phyloP scores from a whole-genome alignment of 2,329 filamentous ascomycete genomes.

The Scedosporium minutisporum region DNA sequence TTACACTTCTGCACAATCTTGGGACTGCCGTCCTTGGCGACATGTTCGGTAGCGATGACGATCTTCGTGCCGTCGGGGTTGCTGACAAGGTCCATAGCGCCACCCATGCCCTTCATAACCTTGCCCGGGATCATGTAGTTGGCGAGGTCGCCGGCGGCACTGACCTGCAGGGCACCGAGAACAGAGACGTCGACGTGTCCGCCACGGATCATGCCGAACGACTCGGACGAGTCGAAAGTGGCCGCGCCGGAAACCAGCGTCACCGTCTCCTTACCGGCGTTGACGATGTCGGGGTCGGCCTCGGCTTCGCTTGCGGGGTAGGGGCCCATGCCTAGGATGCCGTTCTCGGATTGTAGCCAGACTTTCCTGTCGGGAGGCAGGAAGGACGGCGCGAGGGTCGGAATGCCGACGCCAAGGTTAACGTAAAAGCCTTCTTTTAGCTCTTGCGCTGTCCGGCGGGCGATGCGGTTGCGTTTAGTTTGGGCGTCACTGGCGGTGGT shows the following conservation, averaged over 20 bases:
- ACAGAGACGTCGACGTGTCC: constrained; percentile 79
- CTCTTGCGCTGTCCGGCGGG: constrained; percentile 67
- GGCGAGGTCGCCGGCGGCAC: constrained; percentile 67
- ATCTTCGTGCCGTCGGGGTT: constrained; percentile 65
- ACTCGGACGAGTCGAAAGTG: constrained; percentile 71
- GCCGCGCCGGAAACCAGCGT: constrained; percentile 68
- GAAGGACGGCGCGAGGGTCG: constrained; percentile 73
- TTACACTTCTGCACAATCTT: constrained; percentile 58
- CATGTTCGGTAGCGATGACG: constrained; percentile 60
- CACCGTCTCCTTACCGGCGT: constrained; percentile 81
- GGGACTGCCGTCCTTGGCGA: constrained; percentile 56
- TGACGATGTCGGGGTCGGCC: constrained; percentile 68
- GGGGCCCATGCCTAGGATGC: constrained; percentile 72
- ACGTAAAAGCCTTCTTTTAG: constrained; percentile 73
- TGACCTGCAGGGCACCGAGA: constrained; percentile 73
- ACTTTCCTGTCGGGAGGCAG: constrained; percentile 60
- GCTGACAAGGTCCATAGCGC: constrained; percentile 64
- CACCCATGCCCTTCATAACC: constrained; percentile 80
- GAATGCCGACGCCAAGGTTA: constrained; percentile 73
- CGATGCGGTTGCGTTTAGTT: constrained; percentile 60
- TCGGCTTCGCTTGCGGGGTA: constrained; percentile 65
- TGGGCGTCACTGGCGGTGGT: constrained; percentile 36
- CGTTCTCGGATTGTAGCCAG: constrained; percentile 81
- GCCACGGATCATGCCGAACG: constrained; percentile 79
- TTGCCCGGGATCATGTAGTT: constrained; percentile 91